Evolutionary conservation across 2,329 filamentous ascomycete species (phyloP), one percentile per base, ranked within the genome.

Genomic region (Mollisia scopiformis): DNA sequence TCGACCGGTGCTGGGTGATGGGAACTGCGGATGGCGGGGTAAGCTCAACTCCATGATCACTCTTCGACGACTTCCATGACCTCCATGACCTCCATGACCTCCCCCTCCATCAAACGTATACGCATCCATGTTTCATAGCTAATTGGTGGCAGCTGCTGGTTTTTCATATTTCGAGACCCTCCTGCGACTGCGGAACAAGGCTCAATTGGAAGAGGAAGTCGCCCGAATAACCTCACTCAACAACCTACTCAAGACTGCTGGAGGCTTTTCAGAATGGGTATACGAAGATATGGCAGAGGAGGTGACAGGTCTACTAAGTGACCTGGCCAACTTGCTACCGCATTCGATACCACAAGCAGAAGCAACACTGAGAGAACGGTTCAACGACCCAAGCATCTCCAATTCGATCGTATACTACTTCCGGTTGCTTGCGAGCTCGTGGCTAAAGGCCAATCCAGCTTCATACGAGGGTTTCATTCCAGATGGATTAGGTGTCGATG

Each of bases 1-100:
- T 73, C 91, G 95, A 58, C 89, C 89, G 11, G 87, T 97, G 74
- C 88, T 90, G 76, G 94, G 95, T 56, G 94, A 98, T 78, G 95
- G 95, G 61, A 96, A 96, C 74, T 98, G 95, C 77, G 95, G 94
- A 71, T 98, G 95, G 94, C 87, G 94, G 89, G 95, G 94, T 97
- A 83, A 80, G 88, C 79, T 66, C 66, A 49, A 60, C 65, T 53
- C 61, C 62, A 64, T 37, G 55, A 59, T n/a, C 43, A 33, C 50
- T 55, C n/a, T n/a, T 52, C 55, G 33, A 62, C 59, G 51, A 49
- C 57, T 54, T 43, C 8, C 39, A 43, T 19, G n/a, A 43, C 14
- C 19, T 16, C 37, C 28, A 30, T n/a, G 51, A 49, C 57, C 51
- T 43, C 8, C 39, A 43, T 19, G n/a, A 43, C 14, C 19, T 16